phyloP scores from a whole-genome alignment of 2,329 filamentous ascomycete genomes.

The Lachnellula occidentalis region DNA sequence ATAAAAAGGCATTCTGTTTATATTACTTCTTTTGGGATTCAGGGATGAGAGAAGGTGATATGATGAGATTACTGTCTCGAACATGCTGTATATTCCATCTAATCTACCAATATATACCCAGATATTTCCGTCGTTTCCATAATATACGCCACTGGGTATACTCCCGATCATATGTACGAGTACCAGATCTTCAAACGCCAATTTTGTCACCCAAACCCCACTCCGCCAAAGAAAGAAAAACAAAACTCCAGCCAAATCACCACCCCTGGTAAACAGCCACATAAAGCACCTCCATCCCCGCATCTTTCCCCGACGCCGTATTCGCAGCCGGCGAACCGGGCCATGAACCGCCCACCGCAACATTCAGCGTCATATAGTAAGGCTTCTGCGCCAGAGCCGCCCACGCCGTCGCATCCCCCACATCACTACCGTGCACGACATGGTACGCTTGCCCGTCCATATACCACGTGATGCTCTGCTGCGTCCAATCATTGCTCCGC shows the following conservation, averaged over 20 bases:
- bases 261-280: conserved; percentile 16
- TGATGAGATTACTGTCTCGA: too few relatives aligned
- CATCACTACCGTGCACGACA: conserved; percentile 10
- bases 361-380: conserved; percentile 19
- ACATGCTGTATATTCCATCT: too few relatives aligned
- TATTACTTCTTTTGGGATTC: too few relatives aligned
- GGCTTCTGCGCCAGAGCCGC: conserved; percentile 3
- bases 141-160: too few relatives aligned
- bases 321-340: conserved; percentile 8
- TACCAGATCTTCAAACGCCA: too few relatives aligned
- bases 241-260: too few relatives aligned
- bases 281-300: conserved; percentile 23
- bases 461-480: conserved; percentile 22
- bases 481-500: conserved; percentile 12
- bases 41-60: too few relatives aligned
- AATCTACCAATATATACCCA: too few relatives aligned
- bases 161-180: too few relatives aligned
- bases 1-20: too few relatives aligned
- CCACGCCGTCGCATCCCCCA: conserved; percentile 14
- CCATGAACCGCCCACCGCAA: conserved; percentile 20
- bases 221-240: background rate
- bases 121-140: too few relatives aligned
- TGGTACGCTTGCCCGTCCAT: conserved; percentile 20
- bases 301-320: conserved; percentile 13
- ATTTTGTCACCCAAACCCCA: too few relatives aligned